phyloP scores from a whole-genome alignment of 2,329 filamentous ascomycete genomes.

The Xylariaceae sp. region DNA sequence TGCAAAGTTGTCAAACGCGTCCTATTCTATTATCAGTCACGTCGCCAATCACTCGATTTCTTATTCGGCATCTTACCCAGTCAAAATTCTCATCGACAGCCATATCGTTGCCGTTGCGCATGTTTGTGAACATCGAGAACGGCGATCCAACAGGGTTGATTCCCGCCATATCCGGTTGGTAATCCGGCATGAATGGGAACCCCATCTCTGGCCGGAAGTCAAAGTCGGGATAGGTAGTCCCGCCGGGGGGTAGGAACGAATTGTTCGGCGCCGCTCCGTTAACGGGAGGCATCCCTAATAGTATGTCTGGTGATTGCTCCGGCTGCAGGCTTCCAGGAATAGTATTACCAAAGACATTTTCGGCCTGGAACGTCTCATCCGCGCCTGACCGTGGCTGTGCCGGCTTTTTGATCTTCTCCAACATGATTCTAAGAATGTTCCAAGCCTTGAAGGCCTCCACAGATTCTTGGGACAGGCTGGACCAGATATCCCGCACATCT shows the following conservation, averaged over 20 bases:
- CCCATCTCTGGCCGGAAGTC: slow-evolving; percentile 36
- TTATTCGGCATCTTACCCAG: slow-evolving; percentile 44
- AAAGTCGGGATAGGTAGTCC: slow-evolving; percentile 39
- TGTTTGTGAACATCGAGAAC: slow-evolving; percentile 48
- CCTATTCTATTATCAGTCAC: slow-evolving; percentile 36
- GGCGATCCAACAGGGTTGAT: slow-evolving; percentile 40
- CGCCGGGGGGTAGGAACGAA: slow-evolving; percentile 36
- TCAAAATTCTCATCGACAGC: slow-evolving; percentile 51
- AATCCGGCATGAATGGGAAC: slow-evolving; percentile 33
- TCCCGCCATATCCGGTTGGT: slow-evolving; percentile 32
- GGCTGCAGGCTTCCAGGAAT: slow-evolving; percentile 31
- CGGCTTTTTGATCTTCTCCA: slow-evolving; percentile 65
- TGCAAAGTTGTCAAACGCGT: slow-evolving; percentile 52
- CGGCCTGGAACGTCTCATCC: slow-evolving; percentile 16
- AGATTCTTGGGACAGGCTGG: slow-evolving; percentile 66
- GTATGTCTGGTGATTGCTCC: slow-evolving; percentile 39
- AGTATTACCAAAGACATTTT: slow-evolving; percentile 29
- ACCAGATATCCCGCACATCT: slow-evolving; percentile 73
- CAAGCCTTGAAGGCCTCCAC: slow-evolving; percentile 89
- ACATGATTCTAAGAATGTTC: slow-evolving; percentile 74
- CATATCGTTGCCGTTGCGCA: slow-evolving; percentile 36
- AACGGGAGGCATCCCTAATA: slow-evolving; percentile 41
- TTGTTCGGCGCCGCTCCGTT: slow-evolving; percentile 33
- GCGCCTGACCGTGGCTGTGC: slow-evolving; percentile 22
- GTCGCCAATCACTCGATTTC: not conserved